Base-by-base conservation (phyloP, 805 yeast genomes). In the Candida railenensis region DNA sequence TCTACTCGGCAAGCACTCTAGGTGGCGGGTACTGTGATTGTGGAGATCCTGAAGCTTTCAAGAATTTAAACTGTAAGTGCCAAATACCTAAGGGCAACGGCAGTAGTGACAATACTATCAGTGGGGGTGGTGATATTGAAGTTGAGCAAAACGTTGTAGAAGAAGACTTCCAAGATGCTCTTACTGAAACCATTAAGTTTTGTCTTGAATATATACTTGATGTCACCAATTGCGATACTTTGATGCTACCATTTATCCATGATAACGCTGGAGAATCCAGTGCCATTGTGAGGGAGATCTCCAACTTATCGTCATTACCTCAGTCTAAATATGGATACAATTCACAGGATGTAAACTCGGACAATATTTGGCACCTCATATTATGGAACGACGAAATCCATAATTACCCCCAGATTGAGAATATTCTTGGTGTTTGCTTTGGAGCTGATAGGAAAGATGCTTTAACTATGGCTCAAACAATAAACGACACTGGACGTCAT, bases 361-460 rank as follows among this genome's bases (percentile, higher is more conserved):
- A 46, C 12, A 47, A 68, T 12, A 41, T 44, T 36, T 82, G 77
- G 67, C 64, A 70, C 37, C 67, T 86, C 28, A 58, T 83, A 19
- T 68, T 85, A n/a, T 87, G 91, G 86, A 87, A 87, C 60, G 95
- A 87, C 57, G 94, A 87, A 55, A 74, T 71, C 52, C 94, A 87
- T 56, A 78, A 80, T 54, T 78, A 75, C 52, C 68, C 73, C 2
- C 78, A 80, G 47, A 87, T 87, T 1, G 69, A 67, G 15, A 60
- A 63, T 11, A 80, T 81, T 3, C 71, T 83, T 33, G 53, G 53
- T 3, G 59, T 60, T 1, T 73, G 73, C 1, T 56, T 66, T 0
- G 67, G 62, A 0, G 56, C 52, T 9, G 47, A 54, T 14, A 57
- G 53, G 3, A 48, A 40, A 1, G 53, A 51, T 18, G 77, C 80